Evolutionary conservation across 2,329 filamentous ascomycete species (phyloP), one percentile per base, ranked within the genome.

Genomic region (Colletotrichum abscissum): DNA sequence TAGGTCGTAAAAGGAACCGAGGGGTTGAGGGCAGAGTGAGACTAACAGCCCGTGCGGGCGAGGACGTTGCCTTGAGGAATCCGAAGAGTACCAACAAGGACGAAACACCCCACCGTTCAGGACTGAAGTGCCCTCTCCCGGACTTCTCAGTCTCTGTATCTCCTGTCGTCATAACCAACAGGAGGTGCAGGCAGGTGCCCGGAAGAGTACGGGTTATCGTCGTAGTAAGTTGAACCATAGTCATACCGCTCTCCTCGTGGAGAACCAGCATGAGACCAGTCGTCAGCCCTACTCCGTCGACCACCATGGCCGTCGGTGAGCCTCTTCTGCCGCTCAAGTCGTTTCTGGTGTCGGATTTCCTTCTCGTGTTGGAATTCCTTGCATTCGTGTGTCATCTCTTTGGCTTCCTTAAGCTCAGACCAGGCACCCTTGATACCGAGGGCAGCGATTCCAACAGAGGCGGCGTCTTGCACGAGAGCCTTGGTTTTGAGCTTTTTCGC

Each of bases 401-500:
- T 86, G 70, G 84, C 89, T 75, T 90, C 87, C 80, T 90, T 89
- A 79, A 90, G 81, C 78, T 90, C 88, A 19, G 83, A 85, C 56
- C 90, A 76, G 76, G 88, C 88, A 42, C 88, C 86, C 79, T 89
- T 89, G 80, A 91, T 87, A 58, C 89, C 88, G 77, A 91, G 77
- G 14, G 88, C 88, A 1, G 89, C 89, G 63, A 91, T 87, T 69
- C 89, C 89, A 6, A 91, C 83, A 4, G 88, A 88, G n/a, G 89
- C 88, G 0, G 87, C 88, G 76, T 91, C 89, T 80, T 90, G 87
- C 75, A 90, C 79, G 11, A 90, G 79, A 12, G 88, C 88, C 79
- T 87, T 90, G 63, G 85, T 84, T 82, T 89, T 90, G 78, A 90
- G 84, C 78, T 89, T 90, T 78, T 85, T 87, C 72, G 88, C 88